Evolutionary conservation across 1,139 yeast species (phyloP).

Genomic region (Casaregolazyma suthepensis): DNA sequence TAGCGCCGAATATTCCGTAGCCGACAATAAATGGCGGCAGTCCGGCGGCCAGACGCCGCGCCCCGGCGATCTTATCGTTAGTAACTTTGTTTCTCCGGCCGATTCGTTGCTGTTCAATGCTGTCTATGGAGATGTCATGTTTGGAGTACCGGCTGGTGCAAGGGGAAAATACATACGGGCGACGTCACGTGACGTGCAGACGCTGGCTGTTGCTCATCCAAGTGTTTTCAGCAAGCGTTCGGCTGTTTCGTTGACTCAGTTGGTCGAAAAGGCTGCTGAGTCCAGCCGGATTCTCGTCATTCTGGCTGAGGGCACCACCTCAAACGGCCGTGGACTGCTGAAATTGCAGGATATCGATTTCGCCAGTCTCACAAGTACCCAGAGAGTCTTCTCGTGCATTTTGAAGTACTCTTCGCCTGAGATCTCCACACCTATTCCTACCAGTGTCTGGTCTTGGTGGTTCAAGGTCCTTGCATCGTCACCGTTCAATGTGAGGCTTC

Average conservation of each 20-base stretch:
- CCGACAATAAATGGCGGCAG: conserved; percentile 9
- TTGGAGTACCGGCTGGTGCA: conserved; percentile 26
- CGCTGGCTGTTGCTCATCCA: neutral
- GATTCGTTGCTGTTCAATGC: conserved; percentile 32
- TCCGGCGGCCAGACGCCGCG: conserved; percentile 13
- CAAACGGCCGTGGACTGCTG: conserved; percentile 37
- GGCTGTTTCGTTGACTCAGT: conserved; percentile 13
- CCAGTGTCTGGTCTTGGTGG: conserved; percentile 10
- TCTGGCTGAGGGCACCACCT: conserved; percentile 37
- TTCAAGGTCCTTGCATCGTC: conserved; percentile 9
- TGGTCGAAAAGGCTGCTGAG: conserved; percentile 22
- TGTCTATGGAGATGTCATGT: conserved; percentile 12
- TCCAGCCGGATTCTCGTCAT: conserved; percentile 27
- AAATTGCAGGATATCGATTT: conserved; percentile 22
- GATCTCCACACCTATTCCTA: conserved; percentile 26
- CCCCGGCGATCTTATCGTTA: conserved; percentile 34
- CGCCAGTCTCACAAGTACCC: conserved; percentile 6
- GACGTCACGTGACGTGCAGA: conserved; percentile 11
- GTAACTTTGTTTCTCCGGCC: conserved; percentile 36
- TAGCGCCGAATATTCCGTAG: conserved; percentile 3
- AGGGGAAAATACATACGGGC: conserved; percentile 10
- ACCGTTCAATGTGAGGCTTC: conserved; percentile 23
- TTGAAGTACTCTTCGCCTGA: conserved; percentile 30
- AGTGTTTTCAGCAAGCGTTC: neutral
- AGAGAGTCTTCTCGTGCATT: conserved; percentile 27